Evolutionary conservation across 225 moss, liverwort and hornwort species (phyloP).

Genomic region (Antitrichia curtipendula): DNA sequence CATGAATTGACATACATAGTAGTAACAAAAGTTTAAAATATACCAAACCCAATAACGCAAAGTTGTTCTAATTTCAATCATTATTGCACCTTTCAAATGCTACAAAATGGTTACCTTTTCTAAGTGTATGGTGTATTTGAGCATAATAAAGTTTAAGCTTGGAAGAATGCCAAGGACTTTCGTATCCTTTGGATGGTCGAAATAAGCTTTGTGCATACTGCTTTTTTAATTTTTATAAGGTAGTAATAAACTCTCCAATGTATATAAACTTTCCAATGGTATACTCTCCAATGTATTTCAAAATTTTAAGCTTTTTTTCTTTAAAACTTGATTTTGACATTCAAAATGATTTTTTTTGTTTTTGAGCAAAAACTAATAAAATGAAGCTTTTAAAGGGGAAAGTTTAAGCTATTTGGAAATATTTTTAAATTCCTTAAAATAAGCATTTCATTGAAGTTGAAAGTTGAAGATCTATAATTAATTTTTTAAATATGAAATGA

Average conservation of each 20-base stretch:
- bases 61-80: neutral
- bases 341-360: too few species aligned
- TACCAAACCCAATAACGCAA: fast-evolving
- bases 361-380: neutral
- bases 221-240: too few species aligned
- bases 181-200: fast-evolving
- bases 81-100: neutral
- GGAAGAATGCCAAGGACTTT: fast-evolving
- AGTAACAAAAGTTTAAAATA: fast-evolving
- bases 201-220: neutral
- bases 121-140: neutral
- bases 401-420: neutral
- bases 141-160: neutral
- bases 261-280: too few species aligned
- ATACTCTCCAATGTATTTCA: neutral
- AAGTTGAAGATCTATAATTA: neutral
- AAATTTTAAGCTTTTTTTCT: neutral
- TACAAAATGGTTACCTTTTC: neutral
- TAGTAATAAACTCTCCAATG: too few species aligned
- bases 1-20: neutral
- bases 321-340: too few species aligned
- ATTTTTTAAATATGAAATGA: neutral
- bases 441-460: neutral
- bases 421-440: neutral
- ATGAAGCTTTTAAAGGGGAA: too few species aligned